Evolutionary conservation across 2,329 filamentous ascomycete genomes (phyloP).

Genomic region (Pseudocercospora eumusae): DNA sequence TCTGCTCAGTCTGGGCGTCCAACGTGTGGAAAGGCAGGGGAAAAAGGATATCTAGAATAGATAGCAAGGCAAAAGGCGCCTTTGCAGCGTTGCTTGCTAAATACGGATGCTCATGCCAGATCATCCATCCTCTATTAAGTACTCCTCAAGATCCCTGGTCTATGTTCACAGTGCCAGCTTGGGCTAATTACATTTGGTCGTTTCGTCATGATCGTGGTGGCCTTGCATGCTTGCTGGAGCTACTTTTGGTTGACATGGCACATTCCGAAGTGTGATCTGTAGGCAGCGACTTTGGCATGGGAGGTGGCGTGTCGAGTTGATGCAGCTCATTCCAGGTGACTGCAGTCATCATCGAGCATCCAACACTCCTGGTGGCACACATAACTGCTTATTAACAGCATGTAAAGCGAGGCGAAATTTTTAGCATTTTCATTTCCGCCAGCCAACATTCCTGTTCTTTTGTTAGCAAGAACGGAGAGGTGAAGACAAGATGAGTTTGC

Average conservation of each 20-base stretch:
- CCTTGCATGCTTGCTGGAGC: not conserved
- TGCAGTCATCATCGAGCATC: not conserved
- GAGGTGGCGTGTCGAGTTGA: not conserved
- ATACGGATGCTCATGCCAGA: not conserved
- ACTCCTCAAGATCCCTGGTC: not conserved
- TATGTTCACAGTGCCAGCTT: constrained; percentile 4
- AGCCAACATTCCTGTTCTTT: constrained; percentile 56
- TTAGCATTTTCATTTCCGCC: constrained; percentile 52
- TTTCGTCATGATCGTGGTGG: constrained; percentile 2
- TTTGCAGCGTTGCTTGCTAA: not conserved
- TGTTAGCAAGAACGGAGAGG: constrained; percentile 12
- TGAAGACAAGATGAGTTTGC: not conserved
- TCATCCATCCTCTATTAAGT: not conserved
- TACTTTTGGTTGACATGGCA: not conserved
- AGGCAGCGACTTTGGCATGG: not conserved
- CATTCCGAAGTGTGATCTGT: not conserved
- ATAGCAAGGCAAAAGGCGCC: not conserved
- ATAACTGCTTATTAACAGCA: not conserved
- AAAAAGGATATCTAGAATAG: not conserved
- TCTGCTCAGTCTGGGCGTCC: too few species aligned
- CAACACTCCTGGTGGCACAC: not conserved
- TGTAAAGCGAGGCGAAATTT: not conserved
- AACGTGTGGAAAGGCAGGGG: too few species aligned
- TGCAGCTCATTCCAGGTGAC: not conserved
- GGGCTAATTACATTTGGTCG: constrained; percentile 8